A percentile compares a stretch with the other conserved stretches of the same genome.
phyloP scores from a whole-genome alignment of 164 flowering plant genomes.

The Magnolia changhungtana region DNA sequence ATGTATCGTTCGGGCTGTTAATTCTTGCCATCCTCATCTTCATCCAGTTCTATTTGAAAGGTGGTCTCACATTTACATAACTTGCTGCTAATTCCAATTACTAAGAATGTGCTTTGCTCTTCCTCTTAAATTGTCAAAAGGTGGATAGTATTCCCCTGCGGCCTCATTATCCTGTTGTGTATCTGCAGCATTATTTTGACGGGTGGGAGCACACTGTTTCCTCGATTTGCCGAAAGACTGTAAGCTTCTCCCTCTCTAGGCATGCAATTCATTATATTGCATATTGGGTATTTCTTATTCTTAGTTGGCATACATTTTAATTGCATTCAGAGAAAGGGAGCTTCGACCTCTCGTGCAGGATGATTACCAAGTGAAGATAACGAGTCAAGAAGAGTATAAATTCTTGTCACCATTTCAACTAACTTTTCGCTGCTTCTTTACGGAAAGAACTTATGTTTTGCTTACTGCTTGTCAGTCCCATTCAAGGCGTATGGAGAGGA shows the following conservation, averaged over 20 bases:
- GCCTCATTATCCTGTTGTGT: background rate
- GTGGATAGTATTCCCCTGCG: background rate
- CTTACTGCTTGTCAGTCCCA: slow-evolving; percentile 58
- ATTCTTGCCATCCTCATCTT: slow-evolving; percentile 85
- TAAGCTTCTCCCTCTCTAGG: slow-evolving; percentile 33
- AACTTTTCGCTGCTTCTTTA: too few species aligned
- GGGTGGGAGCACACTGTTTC: slow-evolving; percentile 92
- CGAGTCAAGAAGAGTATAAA: slow-evolving; percentile 84
- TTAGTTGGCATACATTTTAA: too few species aligned
- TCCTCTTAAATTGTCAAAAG: background rate
- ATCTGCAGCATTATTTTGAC: slow-evolving; percentile 82
- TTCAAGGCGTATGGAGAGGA: slow-evolving; percentile 94
- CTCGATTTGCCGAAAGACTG: slow-evolving; percentile 86
- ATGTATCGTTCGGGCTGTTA: slow-evolving; percentile 85
- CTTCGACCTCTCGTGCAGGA: slow-evolving; percentile 96
- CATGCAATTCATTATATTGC: background rate
- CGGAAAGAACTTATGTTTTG: background rate
- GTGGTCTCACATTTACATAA: slow-evolving; percentile 23
- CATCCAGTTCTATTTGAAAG: slow-evolving; percentile 93
- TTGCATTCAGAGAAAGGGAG: slow-evolving; percentile 63
- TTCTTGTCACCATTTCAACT: background rate
- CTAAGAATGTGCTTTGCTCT: background rate
- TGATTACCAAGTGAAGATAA: slow-evolving; percentile 73
- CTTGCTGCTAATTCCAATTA: background rate
- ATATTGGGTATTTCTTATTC: background rate